Percentiles rank a stretch among this genome's conserved stretches.
Conservation (phyloP, 148 eudicot species). For the Chenopodium berlandieri region DNA sequence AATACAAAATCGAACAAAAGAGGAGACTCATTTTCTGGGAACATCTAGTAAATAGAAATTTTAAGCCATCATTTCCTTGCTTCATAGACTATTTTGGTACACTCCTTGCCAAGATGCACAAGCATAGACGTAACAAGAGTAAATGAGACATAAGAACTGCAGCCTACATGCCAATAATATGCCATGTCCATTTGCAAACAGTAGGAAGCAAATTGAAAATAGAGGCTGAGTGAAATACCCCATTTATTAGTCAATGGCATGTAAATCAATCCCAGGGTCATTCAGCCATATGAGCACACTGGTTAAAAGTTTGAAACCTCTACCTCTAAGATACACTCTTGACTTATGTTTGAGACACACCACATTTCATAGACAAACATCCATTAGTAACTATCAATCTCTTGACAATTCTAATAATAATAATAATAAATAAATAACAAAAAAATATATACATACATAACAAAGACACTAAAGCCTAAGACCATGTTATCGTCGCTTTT, state of each 20-base stretch:
- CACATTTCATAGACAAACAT: neutral
- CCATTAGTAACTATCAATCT: neutral
- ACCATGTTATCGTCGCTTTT: neutral
- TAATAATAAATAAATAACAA: too few species aligned
- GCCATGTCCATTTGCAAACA: too few species aligned
- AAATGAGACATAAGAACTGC: too few species aligned
- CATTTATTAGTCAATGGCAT: neutral
- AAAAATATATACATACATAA: too few species aligned
- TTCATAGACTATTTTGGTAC: neutral
- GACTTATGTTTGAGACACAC: neutral
- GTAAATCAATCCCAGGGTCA: neutral
- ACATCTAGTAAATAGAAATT: neutral
- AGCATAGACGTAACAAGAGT: neutral
- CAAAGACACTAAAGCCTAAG: neutral
- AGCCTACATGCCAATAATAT: too few species aligned
- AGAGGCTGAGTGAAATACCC: neutral
- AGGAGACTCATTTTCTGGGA: neutral
- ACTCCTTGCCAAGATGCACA: neutral
- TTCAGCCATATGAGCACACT: neutral
- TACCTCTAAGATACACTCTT: constrained; percentile 1
- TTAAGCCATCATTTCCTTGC: neutral
- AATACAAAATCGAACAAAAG: neutral
- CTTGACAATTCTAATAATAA: neutral
- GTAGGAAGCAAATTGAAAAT: too few species aligned
- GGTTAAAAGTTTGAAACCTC: neutral